Evolutionary conservation across 2,329 filamentous ascomycete genomes (phyloP).

Genomic region (Bipolaris sorokiniana): DNA sequence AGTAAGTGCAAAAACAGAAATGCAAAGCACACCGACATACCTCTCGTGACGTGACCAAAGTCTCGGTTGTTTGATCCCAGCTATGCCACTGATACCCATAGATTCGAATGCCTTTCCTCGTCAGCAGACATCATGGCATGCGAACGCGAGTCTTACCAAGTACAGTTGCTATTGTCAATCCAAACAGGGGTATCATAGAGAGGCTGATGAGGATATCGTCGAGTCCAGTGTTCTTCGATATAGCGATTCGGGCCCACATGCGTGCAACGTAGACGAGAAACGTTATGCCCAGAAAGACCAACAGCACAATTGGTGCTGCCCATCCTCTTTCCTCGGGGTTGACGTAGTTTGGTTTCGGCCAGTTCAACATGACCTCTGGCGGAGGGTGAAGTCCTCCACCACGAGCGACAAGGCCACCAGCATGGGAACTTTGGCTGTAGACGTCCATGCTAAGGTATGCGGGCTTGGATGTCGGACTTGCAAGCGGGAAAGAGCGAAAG

Average conservation of each 20-base stretch:
- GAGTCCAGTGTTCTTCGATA: conserved; percentile 55
- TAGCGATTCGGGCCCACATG: conserved; percentile 54
- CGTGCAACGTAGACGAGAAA: conserved; percentile 52
- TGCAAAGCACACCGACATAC: conserved; percentile 15
- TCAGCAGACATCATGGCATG: conserved; percentile 13
- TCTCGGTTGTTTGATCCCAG: conserved; percentile 41
- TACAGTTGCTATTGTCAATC: conserved; percentile 36
- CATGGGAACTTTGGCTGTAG: conserved; percentile 5
- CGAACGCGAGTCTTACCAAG: conserved; percentile 28
- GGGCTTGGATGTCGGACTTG: not conserved
- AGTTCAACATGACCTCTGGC: conserved; percentile 50
- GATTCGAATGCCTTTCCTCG: conserved; percentile 26
- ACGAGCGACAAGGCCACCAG: conserved; percentile 26
- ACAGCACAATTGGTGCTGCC: conserved; percentile 51
- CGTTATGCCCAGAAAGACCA: conserved; percentile 50
- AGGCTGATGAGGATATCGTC: conserved; percentile 57
- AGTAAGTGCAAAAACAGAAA: conserved; percentile 1
- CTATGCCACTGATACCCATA: conserved; percentile 45
- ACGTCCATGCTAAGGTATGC: conserved; percentile 13
- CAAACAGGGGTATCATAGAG: conserved; percentile 50
- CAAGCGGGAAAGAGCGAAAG: not conserved
- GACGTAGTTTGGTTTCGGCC: conserved; percentile 57
- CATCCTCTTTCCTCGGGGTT: conserved; percentile 55
- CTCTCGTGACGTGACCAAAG: conserved; percentile 29
- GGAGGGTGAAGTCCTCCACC: conserved; percentile 47